These are phyloP conservation scores for Aphanoascus verrucosus DNA, from an alignment of 2,329 filamentous ascomycete genomes.

Conservation along the genomic window DNA sequence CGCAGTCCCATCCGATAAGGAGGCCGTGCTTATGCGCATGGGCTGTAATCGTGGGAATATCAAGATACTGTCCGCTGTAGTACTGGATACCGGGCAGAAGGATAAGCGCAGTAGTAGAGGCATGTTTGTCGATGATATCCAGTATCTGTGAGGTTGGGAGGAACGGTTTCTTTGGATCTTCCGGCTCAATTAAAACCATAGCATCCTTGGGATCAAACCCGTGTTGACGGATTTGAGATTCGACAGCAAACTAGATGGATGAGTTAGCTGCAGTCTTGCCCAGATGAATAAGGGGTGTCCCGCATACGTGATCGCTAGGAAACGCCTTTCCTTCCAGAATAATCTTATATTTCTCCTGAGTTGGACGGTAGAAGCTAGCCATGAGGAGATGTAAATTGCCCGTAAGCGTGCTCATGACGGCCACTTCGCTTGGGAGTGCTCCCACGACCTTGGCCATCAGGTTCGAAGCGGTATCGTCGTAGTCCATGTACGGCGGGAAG, in stretches of 20 bases:
- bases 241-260: slow-evolving; percentile 57
- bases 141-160: slow-evolving; percentile 62
- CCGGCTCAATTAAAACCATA: slow-evolving; percentile 64
- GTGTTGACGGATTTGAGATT: slow-evolving; percentile 68
- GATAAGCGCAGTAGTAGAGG: slow-evolving; percentile 60
- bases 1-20: slow-evolving; percentile 75
- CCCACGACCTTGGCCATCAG: slow-evolving; percentile 66
- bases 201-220: slow-evolving; percentile 54
- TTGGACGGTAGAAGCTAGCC: slow-evolving; percentile 72
- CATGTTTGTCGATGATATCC: slow-evolving; percentile 62
- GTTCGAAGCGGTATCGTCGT: slow-evolving; percentile 62
- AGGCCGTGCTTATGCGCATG: slow-evolving; percentile 63
- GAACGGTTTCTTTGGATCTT: slow-evolving; percentile 44
- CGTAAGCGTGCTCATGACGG: slow-evolving; percentile 80
- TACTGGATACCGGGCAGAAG: slow-evolving; percentile 83
- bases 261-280: slow-evolving; percentile 12
- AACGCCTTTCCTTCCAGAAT: slow-evolving; percentile 86
- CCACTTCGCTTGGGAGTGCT: slow-evolving; percentile 60
- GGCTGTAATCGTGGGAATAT: slow-evolving; percentile 67
- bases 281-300: background rate
- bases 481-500: slow-evolving; percentile 62
- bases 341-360: slow-evolving; percentile 57
- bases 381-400: slow-evolving; percentile 71
- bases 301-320: slow-evolving; percentile 65
- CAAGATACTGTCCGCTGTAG: slow-evolving; percentile 81